Base-by-base conservation (phyloP, 768 basidiomycete species). In the Agrocybe chaxingu region DNA sequence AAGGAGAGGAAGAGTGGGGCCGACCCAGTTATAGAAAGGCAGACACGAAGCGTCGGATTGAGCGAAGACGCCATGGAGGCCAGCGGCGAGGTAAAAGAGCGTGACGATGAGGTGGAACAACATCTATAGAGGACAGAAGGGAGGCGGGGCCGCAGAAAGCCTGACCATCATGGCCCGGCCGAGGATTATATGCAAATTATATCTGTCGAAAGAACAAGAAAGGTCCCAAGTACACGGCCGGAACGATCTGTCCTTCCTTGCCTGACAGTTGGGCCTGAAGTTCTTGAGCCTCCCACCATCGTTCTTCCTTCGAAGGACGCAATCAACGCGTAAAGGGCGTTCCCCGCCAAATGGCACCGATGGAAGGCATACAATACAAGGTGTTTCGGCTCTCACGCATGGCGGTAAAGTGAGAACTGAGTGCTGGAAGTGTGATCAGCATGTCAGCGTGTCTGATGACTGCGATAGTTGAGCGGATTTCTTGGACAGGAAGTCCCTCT, bases 31-130 rank as follows among this genome's bases (percentile, higher is more conserved):
- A 53, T 73, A 74, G 54, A 67, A 70, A 13, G 70, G 67, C 51
- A 71, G 62, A 48, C 74, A 77, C 30, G 65, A 68, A 7, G 70
- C 73, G 43, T 69, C 60, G 3, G 71, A 70, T 61, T 75, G 73
- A 29, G 64, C 70, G 51, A 40, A 50, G 29, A 55, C 58, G 31
- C 53, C 42, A n/a, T 52, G 57, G 37, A 57, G 56, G 37, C 42
- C 55, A 19, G 55, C n/a, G 45, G 57, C 52, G 42, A 67, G 50
- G 46, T 58, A 51, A 51, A 65, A 47, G 53, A 63, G 37, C 42
- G 57, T 54, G 36, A 64, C 40, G 47, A 56, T 47, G 38, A 53
- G 54, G 55, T 55, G 57, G 54, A 61, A 42, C 66, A 68, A 65
- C 44, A 44, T 59, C 53, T 45, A 55, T 24, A 5, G 24, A 24